A percentile compares a stretch with the other conserved stretches of the same genome.
Conservation (phyloP, 2,329 filamentous ascomycete genomes). For the Myriangium duriaei region DNA sequence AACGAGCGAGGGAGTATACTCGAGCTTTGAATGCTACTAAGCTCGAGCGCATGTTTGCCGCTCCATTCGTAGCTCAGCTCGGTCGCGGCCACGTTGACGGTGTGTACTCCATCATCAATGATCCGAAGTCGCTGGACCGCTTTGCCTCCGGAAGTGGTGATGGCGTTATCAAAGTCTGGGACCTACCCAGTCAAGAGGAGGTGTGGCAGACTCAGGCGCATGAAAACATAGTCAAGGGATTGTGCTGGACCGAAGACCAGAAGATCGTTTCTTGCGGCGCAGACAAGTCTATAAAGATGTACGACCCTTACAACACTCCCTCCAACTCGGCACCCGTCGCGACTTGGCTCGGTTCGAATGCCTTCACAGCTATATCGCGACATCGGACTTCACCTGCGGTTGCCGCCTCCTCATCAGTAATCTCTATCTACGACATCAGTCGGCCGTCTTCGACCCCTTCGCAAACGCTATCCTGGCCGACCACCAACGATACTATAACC, state of each 20-base stretch:
- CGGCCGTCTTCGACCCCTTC: conserved; percentile 64
- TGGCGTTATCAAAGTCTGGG: conserved; percentile 89
- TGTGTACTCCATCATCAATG: conserved; percentile 37
- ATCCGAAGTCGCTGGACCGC: conserved; percentile 34
- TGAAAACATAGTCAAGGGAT: conserved; percentile 83
- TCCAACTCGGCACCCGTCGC: conserved; percentile 59
- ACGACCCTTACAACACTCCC: conserved; percentile 70
- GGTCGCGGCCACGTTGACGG: conserved; percentile 89
- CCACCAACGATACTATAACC: conserved; percentile 78
- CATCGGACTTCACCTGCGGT: conserved; percentile 71
- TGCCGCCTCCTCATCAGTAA: conserved; percentile 58
- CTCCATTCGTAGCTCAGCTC: conserved; percentile 74
- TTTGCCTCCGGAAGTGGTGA: conserved; percentile 76
- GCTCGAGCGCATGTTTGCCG: conserved; percentile 81
- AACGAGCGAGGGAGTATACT: conserved; percentile 76
- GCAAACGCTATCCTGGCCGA: conserved; percentile 78
- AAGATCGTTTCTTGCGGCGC: conserved; percentile 78
- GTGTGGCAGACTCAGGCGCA: conserved; percentile 72
- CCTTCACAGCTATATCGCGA: conserved; percentile 73
- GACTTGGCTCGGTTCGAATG: conserved; percentile 71
- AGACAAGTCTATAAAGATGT: conserved; percentile 80
- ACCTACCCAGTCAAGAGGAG: conserved; percentile 59
- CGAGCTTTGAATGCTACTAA: conserved; percentile 75
- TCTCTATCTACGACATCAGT: conserved; percentile 81
- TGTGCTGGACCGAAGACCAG: conserved; percentile 77